Conservation (phyloP, 2,329 filamentous ascomycete species). For the Penicillium vulpinum region DNA sequence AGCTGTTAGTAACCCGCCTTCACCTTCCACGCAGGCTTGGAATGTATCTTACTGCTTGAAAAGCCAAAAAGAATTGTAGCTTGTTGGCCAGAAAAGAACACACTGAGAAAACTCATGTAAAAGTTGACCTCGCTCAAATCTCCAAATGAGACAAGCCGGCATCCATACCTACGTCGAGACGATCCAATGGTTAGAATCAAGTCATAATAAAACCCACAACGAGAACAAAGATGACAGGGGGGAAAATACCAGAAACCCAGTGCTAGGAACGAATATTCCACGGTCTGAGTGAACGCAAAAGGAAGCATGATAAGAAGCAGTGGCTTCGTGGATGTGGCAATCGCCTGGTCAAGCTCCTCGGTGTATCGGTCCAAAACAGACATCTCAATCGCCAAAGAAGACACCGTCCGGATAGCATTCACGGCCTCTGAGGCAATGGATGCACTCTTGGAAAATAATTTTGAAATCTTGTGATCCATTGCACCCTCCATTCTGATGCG, state of each 20-base stretch:
- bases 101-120: slow-evolving; percentile 48
- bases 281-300: slow-evolving; percentile 30
- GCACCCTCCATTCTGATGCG: slow-evolving; percentile 50
- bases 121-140: slow-evolving; percentile 43
- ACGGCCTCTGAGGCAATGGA: slow-evolving; percentile 49
- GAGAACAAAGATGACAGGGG: neutral
- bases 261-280: slow-evolving; percentile 30
- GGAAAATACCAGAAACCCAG: slow-evolving; percentile 29
- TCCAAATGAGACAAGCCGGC: slow-evolving; percentile 53
- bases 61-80: slow-evolving; percentile 29
- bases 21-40: neutral
- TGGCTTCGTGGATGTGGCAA: slow-evolving; percentile 22
- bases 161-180: slow-evolving; percentile 54
- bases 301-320: slow-evolving; percentile 29
- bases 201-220: neutral
- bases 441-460: slow-evolving; percentile 44
- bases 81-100: slow-evolving; percentile 40
- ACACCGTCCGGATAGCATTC: slow-evolving; percentile 49
- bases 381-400: slow-evolving; percentile 49
- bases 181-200: slow-evolving; percentile 17
- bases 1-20: neutral
- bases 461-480: slow-evolving; percentile 20
- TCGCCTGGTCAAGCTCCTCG: slow-evolving; percentile 18
- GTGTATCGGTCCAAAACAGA: slow-evolving; percentile 36
- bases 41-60: slow-evolving; percentile 41